Conservation (phyloP, 73 alveolate genomes). For the Paramecium sonneborni region DNA sequence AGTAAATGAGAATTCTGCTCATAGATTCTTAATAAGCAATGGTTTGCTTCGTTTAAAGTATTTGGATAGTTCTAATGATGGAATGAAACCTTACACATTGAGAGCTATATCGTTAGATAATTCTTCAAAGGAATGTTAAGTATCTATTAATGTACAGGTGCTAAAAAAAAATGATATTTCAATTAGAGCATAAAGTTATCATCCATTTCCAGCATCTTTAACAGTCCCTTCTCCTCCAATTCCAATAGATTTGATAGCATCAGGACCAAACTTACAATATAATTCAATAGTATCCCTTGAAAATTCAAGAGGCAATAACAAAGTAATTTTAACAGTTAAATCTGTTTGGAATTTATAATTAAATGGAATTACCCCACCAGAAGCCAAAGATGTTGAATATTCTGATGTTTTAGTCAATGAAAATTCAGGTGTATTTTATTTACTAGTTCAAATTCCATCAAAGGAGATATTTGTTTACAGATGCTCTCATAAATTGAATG, state of each 20-base stretch:
- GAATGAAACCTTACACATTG: not conserved
- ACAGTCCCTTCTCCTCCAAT: slow-evolving; percentile 4
- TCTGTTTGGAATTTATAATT: not conserved
- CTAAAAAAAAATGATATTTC: not conserved
- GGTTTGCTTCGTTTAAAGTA: not conserved
- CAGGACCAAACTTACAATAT: slow-evolving; percentile 36
- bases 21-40: slow-evolving; percentile 9
- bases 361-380: not conserved
- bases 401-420: slow-evolving; percentile 4
- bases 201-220: not conserved
- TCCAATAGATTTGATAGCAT: not conserved
- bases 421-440: not conserved
- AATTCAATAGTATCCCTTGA: not conserved
- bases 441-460: not conserved
- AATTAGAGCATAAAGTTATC: not conserved
- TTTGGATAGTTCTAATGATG: not conserved
- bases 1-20: not conserved
- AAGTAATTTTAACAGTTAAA: not conserved
- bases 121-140: not conserved
- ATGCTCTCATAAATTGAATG: not conserved
- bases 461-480: not conserved
- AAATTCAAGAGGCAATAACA: not conserved
- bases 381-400: slow-evolving; percentile 14
- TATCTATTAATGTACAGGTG: not conserved
- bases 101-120: not conserved